phyloP scores from a whole-genome alignment of 768 basidiomycete species.

The Gloeostereum incarnatum region DNA sequence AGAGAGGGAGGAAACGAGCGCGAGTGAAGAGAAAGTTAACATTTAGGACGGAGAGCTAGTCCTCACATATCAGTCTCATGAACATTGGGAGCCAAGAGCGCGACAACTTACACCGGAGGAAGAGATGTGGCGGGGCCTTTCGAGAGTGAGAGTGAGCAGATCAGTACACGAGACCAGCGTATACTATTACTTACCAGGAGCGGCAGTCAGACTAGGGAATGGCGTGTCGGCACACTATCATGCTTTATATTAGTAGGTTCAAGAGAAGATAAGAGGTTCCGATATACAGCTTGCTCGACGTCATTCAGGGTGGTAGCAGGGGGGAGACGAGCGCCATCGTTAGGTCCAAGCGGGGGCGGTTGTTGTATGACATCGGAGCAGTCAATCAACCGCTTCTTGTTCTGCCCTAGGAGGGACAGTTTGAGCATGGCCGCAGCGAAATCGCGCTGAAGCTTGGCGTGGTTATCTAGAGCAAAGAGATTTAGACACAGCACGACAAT shows the following conservation, averaged over 20 bases:
- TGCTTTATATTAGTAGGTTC: conserved; percentile 12
- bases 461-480: conserved; percentile 14
- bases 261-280: background rate
- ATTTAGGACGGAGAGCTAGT: no score
- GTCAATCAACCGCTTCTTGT: conserved; percentile 24
- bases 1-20: no score
- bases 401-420: conserved; percentile 30
- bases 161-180: no score
- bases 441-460: conserved; percentile 19
- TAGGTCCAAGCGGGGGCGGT: conserved; percentile 21
- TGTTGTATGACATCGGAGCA: conserved; percentile 38
- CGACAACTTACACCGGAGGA: conserved; percentile 18
- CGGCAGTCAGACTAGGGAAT: conserved; percentile 23
- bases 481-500: background rate
- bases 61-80: no score
- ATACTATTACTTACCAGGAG: no score
- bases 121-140: conserved; percentile 17
- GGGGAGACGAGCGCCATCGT: conserved; percentile 19
- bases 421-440: conserved; percentile 37
- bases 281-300: conserved; percentile 20
- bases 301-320: conserved; percentile 17
- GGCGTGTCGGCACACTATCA: conserved; percentile 20
- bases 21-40: no score
- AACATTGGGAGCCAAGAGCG: background rate
- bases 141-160: no score